A percentile compares a stretch with the other conserved stretches of the same genome.
Conservation (phyloP, 129 eudicot species). For the Erigeron canadensis region DNA sequence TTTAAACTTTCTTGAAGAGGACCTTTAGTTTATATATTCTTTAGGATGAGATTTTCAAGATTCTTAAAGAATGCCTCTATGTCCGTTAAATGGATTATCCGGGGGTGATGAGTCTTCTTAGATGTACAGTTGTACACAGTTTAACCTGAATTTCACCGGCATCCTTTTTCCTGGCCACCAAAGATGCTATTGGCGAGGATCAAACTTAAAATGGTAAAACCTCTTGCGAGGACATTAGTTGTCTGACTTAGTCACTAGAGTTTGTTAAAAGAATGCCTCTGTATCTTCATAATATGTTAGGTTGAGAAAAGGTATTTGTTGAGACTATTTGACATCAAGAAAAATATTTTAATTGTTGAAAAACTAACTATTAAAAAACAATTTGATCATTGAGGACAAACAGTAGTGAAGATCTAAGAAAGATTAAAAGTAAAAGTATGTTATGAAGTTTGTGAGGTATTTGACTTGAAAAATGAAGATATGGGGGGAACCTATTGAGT, state of each 20-base stretch:
- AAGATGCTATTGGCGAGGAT: no score
- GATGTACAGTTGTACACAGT: no score
- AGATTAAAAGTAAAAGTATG: constrained; percentile 38
- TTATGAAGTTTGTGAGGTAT: constrained; percentile 39
- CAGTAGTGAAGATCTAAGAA: constrained; percentile 27
- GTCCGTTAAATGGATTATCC: neutral
- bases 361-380: constrained; percentile 20
- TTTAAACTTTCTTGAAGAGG: constrained; percentile 11
- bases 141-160: no score
- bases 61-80: constrained; percentile 17
- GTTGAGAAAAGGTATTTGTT: constrained; percentile 14
- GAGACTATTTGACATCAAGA: neutral
- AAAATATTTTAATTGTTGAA: neutral
- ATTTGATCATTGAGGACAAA: constrained; percentile 18
- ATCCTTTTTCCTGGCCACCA: no score
- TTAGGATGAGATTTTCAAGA: constrained; percentile 20
- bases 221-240: no score
- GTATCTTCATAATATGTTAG: constrained; percentile 8
- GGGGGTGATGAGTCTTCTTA: no score
- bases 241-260: no score
- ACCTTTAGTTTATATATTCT: constrained; percentile 13
- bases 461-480: constrained; percentile 37
- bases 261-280: neutral
- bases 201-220: no score
- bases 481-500: constrained; percentile 44